Base-by-base conservation (phyloP, 2,329 filamentous ascomycete species). In the Clonostachys rhizophaga region DNA sequence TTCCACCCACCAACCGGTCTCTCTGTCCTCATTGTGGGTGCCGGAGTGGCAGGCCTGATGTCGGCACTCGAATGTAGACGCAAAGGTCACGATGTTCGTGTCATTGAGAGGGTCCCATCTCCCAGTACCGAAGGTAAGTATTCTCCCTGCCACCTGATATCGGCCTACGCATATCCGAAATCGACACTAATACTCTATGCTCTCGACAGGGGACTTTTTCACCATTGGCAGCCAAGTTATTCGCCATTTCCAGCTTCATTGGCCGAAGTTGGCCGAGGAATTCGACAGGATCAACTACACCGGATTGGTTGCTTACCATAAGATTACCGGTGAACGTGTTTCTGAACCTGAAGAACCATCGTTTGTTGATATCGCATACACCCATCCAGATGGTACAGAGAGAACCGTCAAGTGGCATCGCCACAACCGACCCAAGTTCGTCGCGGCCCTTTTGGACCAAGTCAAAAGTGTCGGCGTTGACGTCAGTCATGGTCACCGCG, bases 51-150 rank as follows among this genome's bases (percentile, higher is more conserved):
- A 36, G 81, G 81, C n/a, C 68, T 84, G 24, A 78, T 79, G 7
- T 77, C 80, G 16, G 81, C 81, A 39, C 81, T 85, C 50, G 81
- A 85, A 62, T 83, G 79, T 55, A 72, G 77, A 50, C 73, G 78
- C 14, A 78, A 84, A 52, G 81, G 81, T 13, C 81, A 84, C 57
- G 66, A 71, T 13, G 79, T 81, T 16, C 64, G 72, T 46, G 71
- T 84, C 49, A 81, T 82, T 58, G 80, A 83, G 55, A 70, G 74
- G 1, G 82, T 82, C 49, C 66, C 72, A 9, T 71, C 75, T 46
- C 70, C 83, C 46, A 84, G 83, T 53, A 63, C 16, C 9, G 14
- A 34, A 12, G 20, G 30, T 44, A 42, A 2, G 4, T 4, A 5
- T 3, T 30, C 24, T 30, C 5, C 24, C 8, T 8, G 8, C 24